Base-by-base conservation (phyloP, 2,329 filamentous ascomycete species). In the Aspergillus glaucus region DNA sequence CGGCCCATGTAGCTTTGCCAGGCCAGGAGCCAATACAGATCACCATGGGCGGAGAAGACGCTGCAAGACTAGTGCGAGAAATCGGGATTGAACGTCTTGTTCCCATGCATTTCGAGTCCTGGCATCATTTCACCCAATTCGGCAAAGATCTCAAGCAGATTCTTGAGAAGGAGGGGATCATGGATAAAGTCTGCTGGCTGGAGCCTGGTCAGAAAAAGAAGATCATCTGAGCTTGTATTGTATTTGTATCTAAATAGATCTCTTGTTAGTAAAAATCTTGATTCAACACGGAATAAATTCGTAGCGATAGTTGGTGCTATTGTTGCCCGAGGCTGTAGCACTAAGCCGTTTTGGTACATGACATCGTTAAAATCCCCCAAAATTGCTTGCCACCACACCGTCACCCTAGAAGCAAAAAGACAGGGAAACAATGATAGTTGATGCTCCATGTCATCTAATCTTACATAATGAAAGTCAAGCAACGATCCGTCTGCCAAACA, bases 81-180 rank as follows among this genome's bases (percentile, higher is more conserved):
- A 59, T 76, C 9, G 59, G 60, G 14, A 70, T 71, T 0, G 73
- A 76, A 42, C 47, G 67, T 2, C 50, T 77, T 9, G 64, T 77
- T 2, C 75, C 73, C 0, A 71, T 79, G 67, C 74, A 78, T 49
- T 77, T 64, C 47, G 73, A 77, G 44, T 63, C 62, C 1, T 78
- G 74, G 74, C 56, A 54, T 0, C 74, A 77, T 53, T 76, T 75
- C 46, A 65, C 64, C 1, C 63, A 76, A 53, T 54, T 57, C 32
- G 59, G 61, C 3, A 51, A 60, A 3, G 62, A 62, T 10, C 49
- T 75, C 15, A 37, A 26, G 0, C 39, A 57, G 41, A 63, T 51
- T 4, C 68, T 76, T 17, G 55, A 62, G 44, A 55, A 57, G 14
- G 68, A 67, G 28, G 69, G 68, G 0, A 51, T 75, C 5, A 40